Evolutionary conservation across 495 filamentous ascomycete genomes (phyloP).

Genomic region (Xylaria palmicola): DNA sequence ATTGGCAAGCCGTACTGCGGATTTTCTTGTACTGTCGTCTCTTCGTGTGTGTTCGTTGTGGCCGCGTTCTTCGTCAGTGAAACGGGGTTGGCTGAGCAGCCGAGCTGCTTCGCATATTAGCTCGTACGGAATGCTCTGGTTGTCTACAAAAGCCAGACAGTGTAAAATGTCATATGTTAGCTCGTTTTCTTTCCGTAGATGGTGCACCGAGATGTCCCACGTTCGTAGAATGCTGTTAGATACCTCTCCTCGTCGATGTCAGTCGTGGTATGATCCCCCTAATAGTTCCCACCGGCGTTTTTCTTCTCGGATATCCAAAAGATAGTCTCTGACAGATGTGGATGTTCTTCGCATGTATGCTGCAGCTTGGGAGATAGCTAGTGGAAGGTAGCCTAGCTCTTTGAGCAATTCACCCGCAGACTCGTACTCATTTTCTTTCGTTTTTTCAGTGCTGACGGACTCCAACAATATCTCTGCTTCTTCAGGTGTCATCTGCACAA

Average conservation of each 20-base stretch:
- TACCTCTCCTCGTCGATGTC: slow-evolving; percentile 16
- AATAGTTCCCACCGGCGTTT: slow-evolving; percentile 16
- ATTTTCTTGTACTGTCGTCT: no score
- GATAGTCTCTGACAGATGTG: slow-evolving; percentile 19
- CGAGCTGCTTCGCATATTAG: slow-evolving; percentile 6
- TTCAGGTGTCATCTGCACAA: slow-evolving; percentile 15
- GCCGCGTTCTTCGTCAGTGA: background rate
- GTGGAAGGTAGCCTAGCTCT: slow-evolving; percentile 26
- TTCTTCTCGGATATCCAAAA: slow-evolving; percentile 12
- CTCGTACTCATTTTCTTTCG: background rate
- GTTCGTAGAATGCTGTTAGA: slow-evolving; percentile 28
- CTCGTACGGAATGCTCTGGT: slow-evolving; percentile 23
- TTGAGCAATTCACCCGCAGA: slow-evolving; percentile 16
- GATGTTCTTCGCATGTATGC: slow-evolving; percentile 29
- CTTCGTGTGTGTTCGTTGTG: no score
- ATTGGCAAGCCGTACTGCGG: no score
- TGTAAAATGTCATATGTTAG: slow-evolving; percentile 21
- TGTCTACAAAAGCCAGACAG: slow-evolving; percentile 22
- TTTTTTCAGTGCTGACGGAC: background rate
- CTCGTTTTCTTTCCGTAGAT: slow-evolving; percentile 22
- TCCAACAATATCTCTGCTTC: background rate
- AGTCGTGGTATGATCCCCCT: slow-evolving; percentile 16
- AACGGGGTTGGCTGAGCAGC: background rate
- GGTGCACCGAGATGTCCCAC: slow-evolving; percentile 25
- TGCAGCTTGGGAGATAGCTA: slow-evolving; percentile 31